Base-by-base conservation (phyloP, 2,329 filamentous ascomycete species). In the Torrubiella hemipterigena region DNA sequence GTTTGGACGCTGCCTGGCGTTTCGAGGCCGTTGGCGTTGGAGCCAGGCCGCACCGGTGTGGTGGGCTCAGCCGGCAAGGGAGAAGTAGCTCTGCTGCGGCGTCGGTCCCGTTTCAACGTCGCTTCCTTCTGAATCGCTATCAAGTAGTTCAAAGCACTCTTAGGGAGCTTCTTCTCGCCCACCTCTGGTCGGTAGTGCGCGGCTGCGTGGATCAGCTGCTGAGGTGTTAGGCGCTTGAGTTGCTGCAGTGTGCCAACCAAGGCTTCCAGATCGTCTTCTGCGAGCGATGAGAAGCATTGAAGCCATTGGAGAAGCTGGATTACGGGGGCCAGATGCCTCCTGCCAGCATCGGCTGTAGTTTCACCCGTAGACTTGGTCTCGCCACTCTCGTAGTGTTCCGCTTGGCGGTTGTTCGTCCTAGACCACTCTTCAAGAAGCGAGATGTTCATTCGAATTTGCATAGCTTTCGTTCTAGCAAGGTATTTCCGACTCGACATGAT, bases 361-460 rank as follows among this genome's bases (percentile, higher is more conserved):
- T 96, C 91, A 4, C 89, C 89, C 1, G 78, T 83, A 6, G 82
- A 77, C 13, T 71, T 81, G 55, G 84, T 87, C 32, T 89, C 87
- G 13, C 89, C 89, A 44, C 86, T 81, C 54, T 98, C 89, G 52
- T 85, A 96, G 55, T 96, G 89, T 50, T 96, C 91, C 2, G 91
- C 86, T 43, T 93, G 80, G 17, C 91, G 75, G 51, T 94, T 96
- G 56, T 98, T 98, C 12, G 74, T 70, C 18, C 89, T 73, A 2
- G 91, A 89, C 91, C 91, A 98, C 49, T 98, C 91, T 54, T 98
- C 91, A 14, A 98, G 63, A 7, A 78, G 80, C 1, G 91, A 96
- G 6, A 98, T 77, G 51, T 98, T 98, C 87, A 98, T 96, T 42
- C 91, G 83, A 45, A 98, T 96, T 54, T 98, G 91, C 91, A 98